These are phyloP conservation scores for Botrytis tulipae DNA, from an alignment of 2,329 filamentous ascomycete species.

Conservation along the genomic window DNA sequence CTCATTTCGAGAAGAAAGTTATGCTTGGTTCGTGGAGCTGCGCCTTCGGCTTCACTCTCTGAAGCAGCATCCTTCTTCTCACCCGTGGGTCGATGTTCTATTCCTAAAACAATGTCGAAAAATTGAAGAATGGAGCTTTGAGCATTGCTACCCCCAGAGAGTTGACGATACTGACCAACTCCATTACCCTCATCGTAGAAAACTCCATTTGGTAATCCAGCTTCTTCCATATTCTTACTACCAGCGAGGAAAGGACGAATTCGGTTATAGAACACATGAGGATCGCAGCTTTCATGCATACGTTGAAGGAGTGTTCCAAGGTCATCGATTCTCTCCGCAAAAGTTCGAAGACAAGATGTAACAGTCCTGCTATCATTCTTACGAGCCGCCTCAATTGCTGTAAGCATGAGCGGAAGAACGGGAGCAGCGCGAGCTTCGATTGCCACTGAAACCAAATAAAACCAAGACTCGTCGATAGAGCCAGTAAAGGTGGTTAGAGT, in stretches of 20 bases:
- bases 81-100: constrained; percentile 88
- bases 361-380: constrained; percentile 68
- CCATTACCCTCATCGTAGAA: constrained; percentile 80
- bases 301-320: constrained; percentile 74
- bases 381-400: constrained; percentile 78
- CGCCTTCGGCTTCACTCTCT: constrained; percentile 48
- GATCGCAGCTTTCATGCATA: constrained; percentile 96
- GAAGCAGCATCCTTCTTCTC: constrained; percentile 53
- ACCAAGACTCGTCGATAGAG: constrained; percentile 96
- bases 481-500: constrained; percentile 91
- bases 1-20: constrained; percentile 98
- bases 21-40: constrained; percentile 57
- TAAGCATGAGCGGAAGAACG: constrained; percentile 83
- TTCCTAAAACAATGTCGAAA: constrained; percentile 87
- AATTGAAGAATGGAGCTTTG: constrained; percentile 97
- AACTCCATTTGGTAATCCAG: constrained; percentile 82
- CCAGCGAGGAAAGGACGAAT: constrained; percentile 95
- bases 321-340: constrained; percentile 87
- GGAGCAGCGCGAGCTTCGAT: constrained; percentile 91
- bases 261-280: constrained; percentile 90
- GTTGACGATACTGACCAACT: constrained; percentile 69
- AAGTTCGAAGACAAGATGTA: constrained; percentile 70
- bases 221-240: constrained; percentile 96
- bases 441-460: constrained; percentile 91
- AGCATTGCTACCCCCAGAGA: constrained; percentile 91